These are phyloP conservation scores for Periconia sp. DNA, from an alignment of 2,329 filamentous ascomycete genomes.

Conservation along the genomic window DNA sequence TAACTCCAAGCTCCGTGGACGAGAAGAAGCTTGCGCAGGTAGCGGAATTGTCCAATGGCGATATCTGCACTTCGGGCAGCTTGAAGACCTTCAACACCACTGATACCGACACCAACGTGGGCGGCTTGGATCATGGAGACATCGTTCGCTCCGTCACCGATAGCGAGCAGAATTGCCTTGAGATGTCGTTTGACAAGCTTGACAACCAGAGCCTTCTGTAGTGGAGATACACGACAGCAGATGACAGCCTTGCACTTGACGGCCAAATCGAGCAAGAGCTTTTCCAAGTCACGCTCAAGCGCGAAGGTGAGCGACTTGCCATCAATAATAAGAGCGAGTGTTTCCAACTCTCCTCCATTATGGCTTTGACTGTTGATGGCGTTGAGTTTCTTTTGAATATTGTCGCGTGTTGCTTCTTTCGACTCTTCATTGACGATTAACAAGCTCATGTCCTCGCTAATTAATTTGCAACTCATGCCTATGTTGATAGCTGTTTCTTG, in stretches of 20 bases:
- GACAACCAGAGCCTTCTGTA: slow-evolving; percentile 96
- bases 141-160: slow-evolving; percentile 97
- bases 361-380: slow-evolving; percentile 85
- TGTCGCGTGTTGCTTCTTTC: slow-evolving; percentile 79
- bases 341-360: slow-evolving; percentile 78
- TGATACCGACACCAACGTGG: slow-evolving; percentile 97
- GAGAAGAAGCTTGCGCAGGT: slow-evolving; percentile 87
- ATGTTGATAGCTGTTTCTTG: slow-evolving; percentile 99
- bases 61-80: slow-evolving; percentile 95
- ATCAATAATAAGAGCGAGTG: slow-evolving; percentile 91
- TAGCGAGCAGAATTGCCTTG: slow-evolving; percentile 89
- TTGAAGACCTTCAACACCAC: slow-evolving; percentile 94
- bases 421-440: slow-evolving; percentile 94
- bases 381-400: slow-evolving; percentile 90
- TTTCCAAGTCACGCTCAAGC: slow-evolving; percentile 91
- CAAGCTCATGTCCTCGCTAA: slow-evolving; percentile 98
- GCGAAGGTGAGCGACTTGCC: slow-evolving; percentile 94
- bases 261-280: slow-evolving; percentile 89
- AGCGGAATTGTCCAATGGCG: slow-evolving; percentile 94
- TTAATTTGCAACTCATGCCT: slow-evolving; percentile 98
- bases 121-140: slow-evolving; percentile 99
- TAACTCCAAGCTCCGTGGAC: slow-evolving; percentile 99
- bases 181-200: slow-evolving; percentile 97
- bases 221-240: slow-evolving; percentile 91
- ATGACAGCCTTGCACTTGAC: slow-evolving; percentile 99